phyloP scores from a whole-genome alignment of 176 grass and related monocot species.

The Coix lacrymajobi region DNA sequence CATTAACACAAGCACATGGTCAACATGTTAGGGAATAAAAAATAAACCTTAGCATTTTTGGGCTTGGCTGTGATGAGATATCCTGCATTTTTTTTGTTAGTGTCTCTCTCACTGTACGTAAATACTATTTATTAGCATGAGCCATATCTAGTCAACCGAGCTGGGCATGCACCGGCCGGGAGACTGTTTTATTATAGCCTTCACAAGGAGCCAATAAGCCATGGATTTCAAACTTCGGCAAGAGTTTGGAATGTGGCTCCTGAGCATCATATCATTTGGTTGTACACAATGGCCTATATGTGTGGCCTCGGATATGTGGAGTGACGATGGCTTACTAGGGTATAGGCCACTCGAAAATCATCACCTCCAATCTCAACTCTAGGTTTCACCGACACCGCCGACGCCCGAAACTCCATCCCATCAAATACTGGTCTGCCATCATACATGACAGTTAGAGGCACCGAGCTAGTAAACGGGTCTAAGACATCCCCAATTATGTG shows the following conservation, averaged over 20 bases:
- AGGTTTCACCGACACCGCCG: conserved; percentile 45
- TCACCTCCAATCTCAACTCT: conserved; percentile 66
- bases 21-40: conserved; percentile 39
- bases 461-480: conserved; percentile 47
- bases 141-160: background rate
- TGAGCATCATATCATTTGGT: background rate
- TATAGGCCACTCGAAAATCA: conserved; percentile 68
- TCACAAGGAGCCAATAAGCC: background rate
- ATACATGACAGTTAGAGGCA: conserved; percentile 54
- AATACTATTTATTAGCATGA: background rate
- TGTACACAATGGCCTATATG: background rate
- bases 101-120: conserved; percentile 1
- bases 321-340: conserved; percentile 67
- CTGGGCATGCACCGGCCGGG: background rate
- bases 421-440: conserved; percentile 66
- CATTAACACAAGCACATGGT: conserved; percentile 40
- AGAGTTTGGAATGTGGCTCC: conserved; percentile 13
- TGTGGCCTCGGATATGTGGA: conserved; percentile 21
- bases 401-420: conserved; percentile 63
- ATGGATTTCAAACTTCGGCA: conserved; percentile 8
- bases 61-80: background rate
- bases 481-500: conserved; percentile 71
- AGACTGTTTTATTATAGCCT: background rate
- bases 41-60: conserved; percentile 24
- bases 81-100: background rate